Percentiles rank a stretch among this genome's conserved stretches.
These are phyloP conservation scores for Boletus vinaceobasis DNA, from an alignment of 768 basidiomycete species.

Conservation along the genomic window DNA sequence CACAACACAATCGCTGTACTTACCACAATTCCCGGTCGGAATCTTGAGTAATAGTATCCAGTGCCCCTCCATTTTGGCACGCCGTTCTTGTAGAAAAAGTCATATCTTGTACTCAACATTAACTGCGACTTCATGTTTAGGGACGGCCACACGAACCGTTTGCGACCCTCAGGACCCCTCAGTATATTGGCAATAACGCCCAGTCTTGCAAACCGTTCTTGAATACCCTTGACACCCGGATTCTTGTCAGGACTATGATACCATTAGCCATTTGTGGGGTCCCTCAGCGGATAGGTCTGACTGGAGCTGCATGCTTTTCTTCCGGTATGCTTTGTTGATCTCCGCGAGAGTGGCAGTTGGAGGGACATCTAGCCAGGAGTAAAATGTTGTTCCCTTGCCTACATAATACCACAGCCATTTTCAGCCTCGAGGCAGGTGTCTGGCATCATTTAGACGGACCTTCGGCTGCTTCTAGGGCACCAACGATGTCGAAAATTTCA, in stretches of 20 bases:
- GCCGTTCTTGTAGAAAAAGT: constrained; percentile 96
- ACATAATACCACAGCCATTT: background rate
- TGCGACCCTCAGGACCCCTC: constrained; percentile 67
- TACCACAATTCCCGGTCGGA: constrained; percentile 87
- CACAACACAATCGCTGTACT: constrained; percentile 20
- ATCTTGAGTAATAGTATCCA: constrained; percentile 95
- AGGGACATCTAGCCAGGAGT: constrained; percentile 86
- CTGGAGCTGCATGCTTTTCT: constrained; percentile 88
- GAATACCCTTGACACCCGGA: constrained; percentile 72
- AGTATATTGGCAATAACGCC: constrained; percentile 84
- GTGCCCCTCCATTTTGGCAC: constrained; percentile 96
- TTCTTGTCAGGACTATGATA: constrained; percentile 88
- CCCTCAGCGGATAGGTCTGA: constrained; percentile 38
- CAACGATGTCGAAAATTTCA: constrained; percentile 94
- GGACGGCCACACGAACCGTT: constrained; percentile 51
- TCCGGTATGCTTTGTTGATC: constrained; percentile 88
- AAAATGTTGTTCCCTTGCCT: constrained; percentile 93
- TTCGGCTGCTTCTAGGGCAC: constrained; percentile 74
- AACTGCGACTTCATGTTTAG: background rate
- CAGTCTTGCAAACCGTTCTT: constrained; percentile 89
- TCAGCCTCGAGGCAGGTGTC: constrained; percentile 1
- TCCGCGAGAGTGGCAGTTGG: constrained; percentile 69
- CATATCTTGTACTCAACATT: constrained; percentile 52
- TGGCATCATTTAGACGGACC: constrained; percentile 39
- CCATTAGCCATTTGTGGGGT: constrained; percentile 4